phyloP scores from a whole-genome alignment of 2,329 filamentous ascomycete genomes.

The Cryphonectria naterciae region DNA sequence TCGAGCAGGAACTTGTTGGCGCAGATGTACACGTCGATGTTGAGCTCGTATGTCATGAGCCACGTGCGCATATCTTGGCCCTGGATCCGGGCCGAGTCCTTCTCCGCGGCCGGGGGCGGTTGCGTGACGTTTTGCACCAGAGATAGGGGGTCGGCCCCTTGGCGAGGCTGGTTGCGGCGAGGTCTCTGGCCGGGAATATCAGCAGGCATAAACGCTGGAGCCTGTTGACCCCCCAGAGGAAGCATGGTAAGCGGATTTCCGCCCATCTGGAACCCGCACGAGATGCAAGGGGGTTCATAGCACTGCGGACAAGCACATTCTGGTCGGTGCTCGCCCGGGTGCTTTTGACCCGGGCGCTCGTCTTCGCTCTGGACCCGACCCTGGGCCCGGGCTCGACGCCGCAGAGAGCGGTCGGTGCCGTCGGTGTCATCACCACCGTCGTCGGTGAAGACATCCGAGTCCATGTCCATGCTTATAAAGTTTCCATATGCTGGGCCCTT shows the following conservation, averaged over 20 bases:
- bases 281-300: constrained; percentile 45
- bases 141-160: constrained; percentile 23
- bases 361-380: constrained; percentile 42
- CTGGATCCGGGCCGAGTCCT: constrained; percentile 42
- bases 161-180: constrained; percentile 22
- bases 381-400: constrained; percentile 40
- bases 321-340: constrained; percentile 49
- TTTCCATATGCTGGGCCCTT: constrained; percentile 40
- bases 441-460: constrained; percentile 38
- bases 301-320: constrained; percentile 50
- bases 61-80: constrained; percentile 52
- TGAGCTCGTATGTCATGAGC: constrained; percentile 51
- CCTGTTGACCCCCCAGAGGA: constrained; percentile 33
- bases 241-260: background rate
- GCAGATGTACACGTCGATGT: constrained; percentile 54
- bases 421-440: constrained; percentile 42
- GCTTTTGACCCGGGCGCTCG: constrained; percentile 47
- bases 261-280: constrained; percentile 42
- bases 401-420: constrained; percentile 41
- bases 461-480: constrained; percentile 39
- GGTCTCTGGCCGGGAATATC: constrained; percentile 19
- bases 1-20: constrained; percentile 53
- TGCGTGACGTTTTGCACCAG: constrained; percentile 23
- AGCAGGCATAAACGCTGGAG: constrained; percentile 28
- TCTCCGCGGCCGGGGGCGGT: constrained; percentile 29